Base-by-base conservation (phyloP, 805 yeast species). In the Deakozyma indianensis region DNA sequence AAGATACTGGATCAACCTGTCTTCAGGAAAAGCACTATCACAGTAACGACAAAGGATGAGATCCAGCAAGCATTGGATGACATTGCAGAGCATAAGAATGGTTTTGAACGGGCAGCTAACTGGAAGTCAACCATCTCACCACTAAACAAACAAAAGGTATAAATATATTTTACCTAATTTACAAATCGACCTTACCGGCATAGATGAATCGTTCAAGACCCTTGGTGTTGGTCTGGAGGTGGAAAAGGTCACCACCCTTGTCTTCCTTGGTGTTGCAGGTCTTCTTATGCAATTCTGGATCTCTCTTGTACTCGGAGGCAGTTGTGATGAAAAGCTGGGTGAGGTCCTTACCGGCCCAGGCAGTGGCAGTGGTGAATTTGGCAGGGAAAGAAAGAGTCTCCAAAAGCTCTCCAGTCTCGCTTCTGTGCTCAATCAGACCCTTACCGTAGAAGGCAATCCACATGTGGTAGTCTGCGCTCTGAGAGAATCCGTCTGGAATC, bases 401-500 rank as follows among this genome's bases (percentile, higher is more conserved):
- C 21, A 75, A 58, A 15, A 81, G 56, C 43, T 68, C 57, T 2
- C 86, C 87, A 1, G 59, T 47, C 4, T 49, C 43, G 1, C 63
- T 43, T 35, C 74, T 64, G 49, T 74, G 75, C 41, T 78, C 69
- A 7, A 86, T 77, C 21, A 72, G 58, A 38, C 66, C 59, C 1
- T 81, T 70, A 23, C 78, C 70, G 75, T 80, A 86, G 11, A 83
- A 74, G 1, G 94, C 83, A 3, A 77, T 66, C 62, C 73, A 82
- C 35, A 87, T 56, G 44, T 73, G 67, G 5, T 76, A 79, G 21
- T 59, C 58, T 3, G 54, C 61, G 38, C 82, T 75, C 51, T 82
- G 62, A 22, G 78, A 67, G 51, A 82, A 69, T 20, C 96, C 96
- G 60, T 87, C 96, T 0, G 95, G 95, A 52, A 78, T 23, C 28